These are phyloP conservation scores for Aegilops longissima DNA, from an alignment of 176 grass and related monocot species.

Conservation along the genomic window DNA sequence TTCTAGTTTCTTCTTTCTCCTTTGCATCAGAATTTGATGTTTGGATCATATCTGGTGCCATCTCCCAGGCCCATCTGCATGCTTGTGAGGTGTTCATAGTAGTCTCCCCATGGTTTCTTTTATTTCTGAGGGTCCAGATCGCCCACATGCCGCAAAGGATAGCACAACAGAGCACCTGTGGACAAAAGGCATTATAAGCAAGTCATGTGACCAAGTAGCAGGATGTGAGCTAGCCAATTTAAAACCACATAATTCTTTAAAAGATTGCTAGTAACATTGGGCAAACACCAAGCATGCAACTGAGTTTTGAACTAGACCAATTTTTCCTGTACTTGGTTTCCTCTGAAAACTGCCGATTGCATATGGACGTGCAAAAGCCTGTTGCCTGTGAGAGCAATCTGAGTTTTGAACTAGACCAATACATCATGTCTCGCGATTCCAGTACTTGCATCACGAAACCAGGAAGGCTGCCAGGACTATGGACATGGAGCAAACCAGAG, in stretches of 20 bases:
- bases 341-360: too few relatives aligned
- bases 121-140: background rate
- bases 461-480: constrained; percentile 56
- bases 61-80: background rate
- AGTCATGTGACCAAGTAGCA: background rate
- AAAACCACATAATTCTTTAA: background rate
- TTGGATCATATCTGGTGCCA: background rate
- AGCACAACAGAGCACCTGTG: background rate
- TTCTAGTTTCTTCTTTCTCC: background rate
- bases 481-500: constrained; percentile 67
- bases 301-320: too few relatives aligned
- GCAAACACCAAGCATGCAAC: background rate
- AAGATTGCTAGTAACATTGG: background rate
- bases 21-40: background rate
- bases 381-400: background rate
- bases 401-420: background rate
- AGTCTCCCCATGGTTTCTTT: background rate
- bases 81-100: background rate
- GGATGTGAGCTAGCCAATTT: background rate
- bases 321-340: too few relatives aligned
- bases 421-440: background rate
- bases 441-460: constrained; percentile 26
- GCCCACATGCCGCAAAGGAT: background rate
- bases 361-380: background rate
- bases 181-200: background rate